These are phyloP conservation scores for Lipomyces orientalis DNA, from an alignment of 805 yeast species.

Conservation along the genomic window DNA sequence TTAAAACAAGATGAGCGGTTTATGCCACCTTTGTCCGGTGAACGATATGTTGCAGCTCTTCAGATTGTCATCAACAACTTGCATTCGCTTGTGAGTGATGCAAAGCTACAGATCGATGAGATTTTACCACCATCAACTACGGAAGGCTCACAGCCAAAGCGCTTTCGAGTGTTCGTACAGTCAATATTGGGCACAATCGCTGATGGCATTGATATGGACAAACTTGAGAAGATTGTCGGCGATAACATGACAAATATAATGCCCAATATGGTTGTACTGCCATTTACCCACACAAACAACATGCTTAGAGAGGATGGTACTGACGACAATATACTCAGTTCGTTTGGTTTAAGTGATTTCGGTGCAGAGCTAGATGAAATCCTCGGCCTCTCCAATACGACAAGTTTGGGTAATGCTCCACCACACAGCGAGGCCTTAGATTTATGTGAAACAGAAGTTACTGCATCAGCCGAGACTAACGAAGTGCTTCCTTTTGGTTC, in stretches of 20 bases:
- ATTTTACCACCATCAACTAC: not conserved
- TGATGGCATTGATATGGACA: conserved; percentile 3
- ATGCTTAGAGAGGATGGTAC: conserved; percentile 3
- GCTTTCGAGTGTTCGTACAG: conserved; percentile 1
- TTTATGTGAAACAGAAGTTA: not conserved
- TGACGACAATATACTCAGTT: not conserved
- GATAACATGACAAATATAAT: conserved; percentile 3
- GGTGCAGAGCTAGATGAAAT: conserved; percentile 1
- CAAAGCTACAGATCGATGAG: not conserved
- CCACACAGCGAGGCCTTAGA: not conserved
- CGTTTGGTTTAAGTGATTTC: conserved; percentile 2
- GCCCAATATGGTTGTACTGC: conserved; percentile 7
- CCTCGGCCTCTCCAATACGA: not conserved
- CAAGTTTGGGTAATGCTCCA: not conserved
- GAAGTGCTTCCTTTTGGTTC: too few species aligned
- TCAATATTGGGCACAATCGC: conserved; percentile 1
- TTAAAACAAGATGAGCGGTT: conserved; percentile 8
- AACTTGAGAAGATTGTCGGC: conserved; percentile 6
- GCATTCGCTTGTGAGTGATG: not conserved
- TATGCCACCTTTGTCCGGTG: conserved; percentile 11
- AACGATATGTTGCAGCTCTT: conserved; percentile 4
- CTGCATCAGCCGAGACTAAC: not conserved
- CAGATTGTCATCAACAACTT: not conserved
- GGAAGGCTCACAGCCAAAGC: not conserved
- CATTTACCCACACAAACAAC: not conserved